phyloP scores from a whole-genome alignment of 345 rosid species.

The Hevea brasiliensis region DNA sequence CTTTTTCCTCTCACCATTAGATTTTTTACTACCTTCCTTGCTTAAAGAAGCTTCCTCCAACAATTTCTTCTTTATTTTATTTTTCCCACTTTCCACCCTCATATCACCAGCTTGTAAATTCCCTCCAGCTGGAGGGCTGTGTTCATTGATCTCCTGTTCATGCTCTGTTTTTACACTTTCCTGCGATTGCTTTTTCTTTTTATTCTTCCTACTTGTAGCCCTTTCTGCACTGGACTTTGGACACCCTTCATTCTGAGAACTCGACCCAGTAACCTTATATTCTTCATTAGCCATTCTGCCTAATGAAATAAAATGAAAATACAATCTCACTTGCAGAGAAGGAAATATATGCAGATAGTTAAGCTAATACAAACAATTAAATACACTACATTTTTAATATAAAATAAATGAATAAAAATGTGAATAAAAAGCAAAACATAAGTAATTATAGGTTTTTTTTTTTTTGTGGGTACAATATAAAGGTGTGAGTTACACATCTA shows the following conservation, averaged over 20 bases:
- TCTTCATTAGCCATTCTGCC: conserved; percentile 26
- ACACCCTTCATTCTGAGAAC: conserved; percentile 9
- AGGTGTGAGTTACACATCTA: too few relatives aligned
- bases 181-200: conserved; percentile 2
- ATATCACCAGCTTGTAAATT: background rate
- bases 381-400: background rate
- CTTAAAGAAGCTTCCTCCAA: background rate
- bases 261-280: background rate
- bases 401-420: too few relatives aligned
- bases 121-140: background rate
- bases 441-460: too few relatives aligned
- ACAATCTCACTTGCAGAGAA: background rate
- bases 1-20: conserved; percentile 8
- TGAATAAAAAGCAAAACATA: too few relatives aligned
- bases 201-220: conserved; percentile 6
- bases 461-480: too few relatives aligned
- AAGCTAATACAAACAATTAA: background rate
- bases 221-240: background rate
- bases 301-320: background rate
- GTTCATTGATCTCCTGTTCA: conserved; percentile 6
- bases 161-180: background rate
- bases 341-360: background rate
- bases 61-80: conserved; percentile 4
- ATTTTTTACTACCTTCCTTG: background rate
- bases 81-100: conserved; percentile 8